Evolutionary conservation across 257 asterid genomes (phyloP), one percentile per base, ranked within the genome.

Genomic region (Rauvolfia tetraphylla): DNA sequence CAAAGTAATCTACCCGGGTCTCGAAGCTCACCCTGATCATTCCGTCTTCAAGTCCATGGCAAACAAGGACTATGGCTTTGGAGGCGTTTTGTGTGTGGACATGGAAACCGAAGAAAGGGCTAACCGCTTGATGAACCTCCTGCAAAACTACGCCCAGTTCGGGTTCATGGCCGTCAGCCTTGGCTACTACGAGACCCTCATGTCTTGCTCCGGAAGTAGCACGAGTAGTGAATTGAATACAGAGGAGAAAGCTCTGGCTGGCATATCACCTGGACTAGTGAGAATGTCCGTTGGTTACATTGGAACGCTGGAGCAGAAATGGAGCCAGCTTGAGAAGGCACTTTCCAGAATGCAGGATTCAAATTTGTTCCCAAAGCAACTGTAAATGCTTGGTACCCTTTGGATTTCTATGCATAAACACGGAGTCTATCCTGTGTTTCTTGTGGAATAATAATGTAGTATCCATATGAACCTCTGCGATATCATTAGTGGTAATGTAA

Each of bases 141-240:
- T 92, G 13, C 99, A 95, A 49, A 95, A 92, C 71, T 72, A 73
- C 77, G 83, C 93, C 0, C 96, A 95, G 23, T 95, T 95, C 29
- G 98, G 98, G 81, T 79, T 94, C 68, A 89, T 94, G 95, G 98
- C 98, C 0, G 98, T 94, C 2, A 94, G 98, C 81, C 80, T 94
- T 79, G 98, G 98, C 3, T 94, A 94, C 81, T 92, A 92, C 20
- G 98, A 92, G 84, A 94, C 98, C 0, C 83, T 94, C 0, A 94
- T 94, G 98, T 95, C 99, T 4, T 92, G 98, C 87, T 95, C 99
- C 0, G 96, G 98, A 13, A 92, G 95, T 20, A 90, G 98, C 85
- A 95, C 99, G 3, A 95, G 99, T 33, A 95, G 99, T 13, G 99
- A 95, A 41, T 27, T 95, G 91, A 91, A 80, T 27, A 82, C 80